These are phyloP conservation scores for Ceriops zippeliana DNA, from an alignment of 345 rosid genomes.

Conservation along the genomic window DNA sequence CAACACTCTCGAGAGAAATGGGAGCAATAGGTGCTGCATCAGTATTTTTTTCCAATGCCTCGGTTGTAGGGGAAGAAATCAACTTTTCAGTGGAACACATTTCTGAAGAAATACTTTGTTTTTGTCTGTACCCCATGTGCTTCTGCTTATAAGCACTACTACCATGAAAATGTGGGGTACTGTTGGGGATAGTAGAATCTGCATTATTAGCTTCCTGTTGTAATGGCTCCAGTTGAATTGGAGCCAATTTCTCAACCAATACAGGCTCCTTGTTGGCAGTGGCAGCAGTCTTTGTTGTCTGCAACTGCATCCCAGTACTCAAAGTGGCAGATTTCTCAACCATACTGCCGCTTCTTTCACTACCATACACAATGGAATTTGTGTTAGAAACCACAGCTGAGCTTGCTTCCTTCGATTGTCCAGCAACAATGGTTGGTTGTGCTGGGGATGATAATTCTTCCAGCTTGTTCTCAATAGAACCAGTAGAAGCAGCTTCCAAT, in stretches of 20 bases:
- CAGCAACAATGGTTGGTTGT: not conserved
- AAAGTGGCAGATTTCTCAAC: slow-evolving; percentile 35
- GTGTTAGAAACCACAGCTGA: slow-evolving; percentile 22
- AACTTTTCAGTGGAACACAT: slow-evolving; percentile 38
- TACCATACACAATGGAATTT: slow-evolving; percentile 19
- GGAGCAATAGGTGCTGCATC: slow-evolving; percentile 31
- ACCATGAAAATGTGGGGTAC: slow-evolving; percentile 31
- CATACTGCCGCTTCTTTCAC: slow-evolving; percentile 23
- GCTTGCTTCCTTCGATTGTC: slow-evolving; percentile 26
- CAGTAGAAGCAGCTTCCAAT: slow-evolving; percentile 32
- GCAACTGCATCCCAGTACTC: slow-evolving; percentile 22
- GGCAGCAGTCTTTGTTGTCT: slow-evolving; percentile 8
- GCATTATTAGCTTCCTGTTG: slow-evolving; percentile 31
- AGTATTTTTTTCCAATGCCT: slow-evolving; percentile 26
- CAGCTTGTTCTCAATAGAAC: slow-evolving; percentile 34
- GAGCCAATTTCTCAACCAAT: slow-evolving; percentile 7
- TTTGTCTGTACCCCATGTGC: slow-evolving; percentile 48
- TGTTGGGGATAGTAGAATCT: slow-evolving; percentile 29
- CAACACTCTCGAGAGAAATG: slow-evolving; percentile 27
- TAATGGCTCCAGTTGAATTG: slow-evolving; percentile 14
- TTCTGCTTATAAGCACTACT: slow-evolving; percentile 48
- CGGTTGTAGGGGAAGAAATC: slow-evolving; percentile 23
- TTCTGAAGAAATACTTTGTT: slow-evolving; percentile 39
- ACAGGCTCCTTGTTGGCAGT: slow-evolving; percentile 22
- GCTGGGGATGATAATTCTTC: slow-evolving; percentile 24